Evolutionary conservation across 1,284 basidiomycete genomes (phyloP).

Genomic region (Cutaneotrichosporon sp.): DNA sequence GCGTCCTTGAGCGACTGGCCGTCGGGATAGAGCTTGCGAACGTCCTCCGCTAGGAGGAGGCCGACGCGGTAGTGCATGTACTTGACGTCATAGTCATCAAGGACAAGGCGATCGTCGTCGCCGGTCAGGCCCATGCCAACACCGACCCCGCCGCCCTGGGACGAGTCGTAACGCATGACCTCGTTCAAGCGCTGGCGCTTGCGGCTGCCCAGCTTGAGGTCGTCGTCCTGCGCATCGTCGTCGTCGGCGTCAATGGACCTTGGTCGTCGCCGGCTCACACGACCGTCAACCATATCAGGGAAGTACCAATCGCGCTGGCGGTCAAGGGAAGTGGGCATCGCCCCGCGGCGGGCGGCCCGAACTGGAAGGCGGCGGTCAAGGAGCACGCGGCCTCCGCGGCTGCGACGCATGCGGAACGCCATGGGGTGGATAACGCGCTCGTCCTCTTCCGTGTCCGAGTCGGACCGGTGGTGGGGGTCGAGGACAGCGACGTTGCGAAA

Average conservation of each 20-base stretch:
- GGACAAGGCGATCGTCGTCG: slow-evolving; percentile 49
- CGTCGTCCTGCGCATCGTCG: slow-evolving; percentile 20
- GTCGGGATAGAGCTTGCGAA: slow-evolving; percentile 45
- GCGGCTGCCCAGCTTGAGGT: slow-evolving; percentile 12
- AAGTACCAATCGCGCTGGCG: slow-evolving; percentile 38
- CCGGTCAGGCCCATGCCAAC: slow-evolving; percentile 51
- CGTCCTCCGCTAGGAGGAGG: slow-evolving; percentile 44
- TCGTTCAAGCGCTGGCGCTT: slow-evolving; percentile 45
- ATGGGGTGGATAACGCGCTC: slow-evolving; percentile 32
- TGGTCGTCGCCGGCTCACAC: slow-evolving; percentile 27
- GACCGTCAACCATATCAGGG: slow-evolving; percentile 30
- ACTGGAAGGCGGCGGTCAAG: slow-evolving; percentile 67
- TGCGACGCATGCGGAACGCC: slow-evolving; percentile 69
- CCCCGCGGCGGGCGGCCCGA: slow-evolving; percentile 27
- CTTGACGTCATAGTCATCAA: slow-evolving; percentile 52
- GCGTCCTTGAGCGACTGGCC: slow-evolving; percentile 35
- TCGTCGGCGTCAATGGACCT: slow-evolving; percentile 42
- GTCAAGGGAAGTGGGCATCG: slow-evolving; percentile 29
- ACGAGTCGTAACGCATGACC: slow-evolving; percentile 47
- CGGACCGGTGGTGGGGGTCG: slow-evolving; percentile 41
- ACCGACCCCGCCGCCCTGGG: slow-evolving; percentile 45
- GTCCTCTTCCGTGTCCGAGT: slow-evolving; percentile 38
- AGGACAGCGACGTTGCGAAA: slow-evolving; percentile 49
- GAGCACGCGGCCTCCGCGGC: slow-evolving; percentile 75
- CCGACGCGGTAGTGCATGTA: slow-evolving; percentile 48